Evolutionary conservation across 78 protist species (phyloP).

Genomic region (Pigoraptor vietnamica): DNA sequence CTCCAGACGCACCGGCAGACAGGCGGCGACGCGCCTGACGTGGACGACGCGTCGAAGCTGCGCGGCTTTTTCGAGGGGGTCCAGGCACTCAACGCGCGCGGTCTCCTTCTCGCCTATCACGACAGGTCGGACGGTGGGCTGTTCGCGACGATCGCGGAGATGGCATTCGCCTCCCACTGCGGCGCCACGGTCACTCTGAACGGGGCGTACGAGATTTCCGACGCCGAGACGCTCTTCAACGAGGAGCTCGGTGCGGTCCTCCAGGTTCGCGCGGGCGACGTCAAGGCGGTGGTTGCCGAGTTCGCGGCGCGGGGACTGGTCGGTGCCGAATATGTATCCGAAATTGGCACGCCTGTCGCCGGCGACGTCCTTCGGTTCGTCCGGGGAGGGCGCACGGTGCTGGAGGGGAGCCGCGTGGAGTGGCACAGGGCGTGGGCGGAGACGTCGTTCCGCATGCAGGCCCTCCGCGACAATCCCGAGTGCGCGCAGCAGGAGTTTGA

Average conservation of each 20-base stretch:
- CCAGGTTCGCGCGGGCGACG: conserved; percentile 21
- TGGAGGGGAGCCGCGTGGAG: neutral
- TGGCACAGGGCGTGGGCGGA: conserved; percentile 71
- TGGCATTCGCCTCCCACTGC: conserved; percentile 79
- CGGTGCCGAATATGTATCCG: neutral
- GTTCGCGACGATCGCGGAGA: conserved; percentile 70
- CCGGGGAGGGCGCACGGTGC: neutral
- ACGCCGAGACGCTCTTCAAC: conserved; percentile 50
- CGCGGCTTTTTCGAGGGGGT: conserved; percentile 15
- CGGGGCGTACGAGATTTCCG: neutral
- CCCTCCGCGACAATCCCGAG: conserved; percentile 61
- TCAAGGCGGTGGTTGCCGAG: neutral
- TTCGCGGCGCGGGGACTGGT: conserved; percentile 19
- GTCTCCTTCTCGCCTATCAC: conserved; percentile 69
- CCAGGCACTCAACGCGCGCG: conserved; percentile 21
- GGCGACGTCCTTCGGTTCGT: neutral
- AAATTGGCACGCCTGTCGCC: neutral
- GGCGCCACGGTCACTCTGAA: conserved; percentile 45
- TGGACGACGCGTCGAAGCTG: conserved; percentile 25
- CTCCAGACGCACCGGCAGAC: conserved; percentile 57
- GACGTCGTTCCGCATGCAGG: conserved; percentile 64
- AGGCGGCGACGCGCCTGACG: conserved; percentile 63
- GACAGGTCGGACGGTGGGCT: conserved; percentile 92
- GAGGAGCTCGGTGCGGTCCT: conserved; percentile 80
- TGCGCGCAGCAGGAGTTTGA: conserved; percentile 60